A percentile compares a stretch with the other conserved stretches of the same genome.
phyloP scores from a whole-genome alignment of 2,329 filamentous ascomycete species.

The Fusarium buxicola region DNA sequence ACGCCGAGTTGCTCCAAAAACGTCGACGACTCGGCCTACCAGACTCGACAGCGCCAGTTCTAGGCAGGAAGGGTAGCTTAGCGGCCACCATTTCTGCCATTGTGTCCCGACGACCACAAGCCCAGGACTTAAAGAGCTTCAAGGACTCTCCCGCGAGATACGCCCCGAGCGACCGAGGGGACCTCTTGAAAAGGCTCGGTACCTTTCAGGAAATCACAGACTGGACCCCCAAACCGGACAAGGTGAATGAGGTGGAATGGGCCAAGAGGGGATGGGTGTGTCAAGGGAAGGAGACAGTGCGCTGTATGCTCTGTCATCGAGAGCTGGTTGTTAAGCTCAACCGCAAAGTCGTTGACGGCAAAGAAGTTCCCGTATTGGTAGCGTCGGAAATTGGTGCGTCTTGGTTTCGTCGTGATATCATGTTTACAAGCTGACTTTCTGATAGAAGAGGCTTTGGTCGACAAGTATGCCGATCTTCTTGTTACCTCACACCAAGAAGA shows the following conservation, averaged over 20 bases:
- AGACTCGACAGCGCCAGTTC: constrained; percentile 53
- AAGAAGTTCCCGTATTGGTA: constrained; percentile 63
- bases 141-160: constrained; percentile 70
- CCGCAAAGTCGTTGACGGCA: constrained; percentile 67
- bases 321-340: constrained; percentile 85
- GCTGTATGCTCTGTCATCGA: constrained; percentile 85
- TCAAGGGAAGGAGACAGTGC: constrained; percentile 83
- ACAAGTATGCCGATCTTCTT: constrained; percentile 80
- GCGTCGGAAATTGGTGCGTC: constrained; percentile 68
- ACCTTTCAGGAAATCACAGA: constrained; percentile 92
- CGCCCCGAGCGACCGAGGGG: constrained; percentile 84
- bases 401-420: neutral
- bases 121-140: constrained; percentile 34
- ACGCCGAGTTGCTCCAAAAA: constrained; percentile 62
- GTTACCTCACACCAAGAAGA: constrained; percentile 79
- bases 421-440: constrained; percentile 34
- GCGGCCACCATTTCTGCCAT: constrained; percentile 40
- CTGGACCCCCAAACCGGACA: constrained; percentile 93
- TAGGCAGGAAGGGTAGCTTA: constrained; percentile 37
- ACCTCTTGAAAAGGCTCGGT: constrained; percentile 82
- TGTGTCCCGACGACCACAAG: constrained; percentile 40
- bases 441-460: constrained; percentile 74
- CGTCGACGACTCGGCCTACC: constrained; percentile 63
- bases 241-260: constrained; percentile 92
- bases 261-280: constrained; percentile 94